A percentile compares a stretch with the other conserved stretches of the same genome.
Evolutionary conservation across 2,329 filamentous ascomycete genomes (phyloP).

Genomic region (Hypoxylon sp.): DNA sequence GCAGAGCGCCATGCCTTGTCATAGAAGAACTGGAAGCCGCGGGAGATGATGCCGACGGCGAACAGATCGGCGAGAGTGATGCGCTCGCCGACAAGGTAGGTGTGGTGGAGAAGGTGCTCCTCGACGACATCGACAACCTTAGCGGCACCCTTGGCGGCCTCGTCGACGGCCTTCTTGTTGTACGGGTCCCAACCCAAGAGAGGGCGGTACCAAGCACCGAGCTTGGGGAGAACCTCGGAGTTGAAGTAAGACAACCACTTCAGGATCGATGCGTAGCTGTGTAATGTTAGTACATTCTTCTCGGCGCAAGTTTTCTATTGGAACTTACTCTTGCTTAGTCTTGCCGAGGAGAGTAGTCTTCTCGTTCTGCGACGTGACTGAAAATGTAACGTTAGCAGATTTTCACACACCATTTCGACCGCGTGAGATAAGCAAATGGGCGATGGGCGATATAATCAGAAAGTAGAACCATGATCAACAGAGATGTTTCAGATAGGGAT

Average conservation of each 20-base stretch:
- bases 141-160: slow-evolving; percentile 75
- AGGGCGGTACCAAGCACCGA: slow-evolving; percentile 88
- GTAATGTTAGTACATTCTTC: slow-evolving; percentile 43
- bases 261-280: slow-evolving; percentile 91
- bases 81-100: slow-evolving; percentile 97
- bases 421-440: slow-evolving; percentile 22
- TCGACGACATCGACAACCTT: slow-evolving; percentile 81
- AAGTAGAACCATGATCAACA: slow-evolving; percentile 93
- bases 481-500: slow-evolving; percentile 95
- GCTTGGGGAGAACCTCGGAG: slow-evolving; percentile 79
- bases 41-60: slow-evolving; percentile 79
- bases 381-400: slow-evolving; percentile 45
- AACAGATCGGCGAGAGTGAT: slow-evolving; percentile 97
- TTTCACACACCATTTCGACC: slow-evolving; percentile 48
- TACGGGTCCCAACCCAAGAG: slow-evolving; percentile 85
- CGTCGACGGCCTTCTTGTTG: slow-evolving; percentile 98
- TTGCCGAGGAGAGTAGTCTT: slow-evolving; percentile 99
- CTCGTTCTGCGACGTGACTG: slow-evolving; percentile 99
- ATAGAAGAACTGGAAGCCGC: slow-evolving; percentile 94
- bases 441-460: slow-evolving; percentile 69
- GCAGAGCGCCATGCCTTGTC: slow-evolving; percentile 87
- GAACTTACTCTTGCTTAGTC: slow-evolving; percentile 97
- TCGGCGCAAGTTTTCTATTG: background rate
- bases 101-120: slow-evolving; percentile 90
- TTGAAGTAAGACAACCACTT: slow-evolving; percentile 99